A percentile compares a stretch with the other conserved stretches of the same genome.
phyloP scores from a whole-genome alignment of 768 basidiomycete genomes.

The Rhizopogon sp. region DNA sequence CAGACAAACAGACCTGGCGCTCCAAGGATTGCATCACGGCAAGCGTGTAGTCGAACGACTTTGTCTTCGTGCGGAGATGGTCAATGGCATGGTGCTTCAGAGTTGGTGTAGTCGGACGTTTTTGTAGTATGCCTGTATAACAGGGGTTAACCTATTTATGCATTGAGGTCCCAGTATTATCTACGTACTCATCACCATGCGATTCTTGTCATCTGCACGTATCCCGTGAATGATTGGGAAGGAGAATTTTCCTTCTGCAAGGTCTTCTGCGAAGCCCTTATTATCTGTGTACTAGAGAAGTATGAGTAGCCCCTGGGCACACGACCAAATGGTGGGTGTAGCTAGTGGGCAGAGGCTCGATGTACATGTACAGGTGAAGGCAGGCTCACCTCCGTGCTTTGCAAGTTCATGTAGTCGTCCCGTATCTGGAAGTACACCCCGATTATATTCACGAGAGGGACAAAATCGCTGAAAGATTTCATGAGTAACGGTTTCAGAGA shows the following conservation, averaged over 20 bases:
- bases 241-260: conserved; percentile 79
- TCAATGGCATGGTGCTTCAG: conserved; percentile 78
- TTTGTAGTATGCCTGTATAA: conserved; percentile 78
- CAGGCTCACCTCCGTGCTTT: conserved; percentile 67
- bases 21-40: conserved; percentile 64
- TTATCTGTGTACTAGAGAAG: conserved; percentile 53
- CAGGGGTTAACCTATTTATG: neutral
- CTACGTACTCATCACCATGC: conserved; percentile 75
- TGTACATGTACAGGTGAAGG: neutral
- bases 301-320: neutral
- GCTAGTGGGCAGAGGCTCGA: neutral
- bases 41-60: conserved; percentile 84
- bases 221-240: conserved; percentile 79
- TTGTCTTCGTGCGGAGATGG: conserved; percentile 70
- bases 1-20: conserved; percentile 34
- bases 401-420: conserved; percentile 96
- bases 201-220: conserved; percentile 70
- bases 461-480: conserved; percentile 60
- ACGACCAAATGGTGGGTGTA: neutral
- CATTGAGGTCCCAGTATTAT: neutral
- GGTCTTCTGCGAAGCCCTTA: conserved; percentile 67
- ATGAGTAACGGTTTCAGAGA: neutral
- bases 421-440: conserved; percentile 95
- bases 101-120: conserved; percentile 80
- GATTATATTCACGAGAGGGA: conserved; percentile 89